phyloP scores from a whole-genome alignment of 2,329 filamentous ascomycete species.

The Ophioceras dolichostomum region DNA sequence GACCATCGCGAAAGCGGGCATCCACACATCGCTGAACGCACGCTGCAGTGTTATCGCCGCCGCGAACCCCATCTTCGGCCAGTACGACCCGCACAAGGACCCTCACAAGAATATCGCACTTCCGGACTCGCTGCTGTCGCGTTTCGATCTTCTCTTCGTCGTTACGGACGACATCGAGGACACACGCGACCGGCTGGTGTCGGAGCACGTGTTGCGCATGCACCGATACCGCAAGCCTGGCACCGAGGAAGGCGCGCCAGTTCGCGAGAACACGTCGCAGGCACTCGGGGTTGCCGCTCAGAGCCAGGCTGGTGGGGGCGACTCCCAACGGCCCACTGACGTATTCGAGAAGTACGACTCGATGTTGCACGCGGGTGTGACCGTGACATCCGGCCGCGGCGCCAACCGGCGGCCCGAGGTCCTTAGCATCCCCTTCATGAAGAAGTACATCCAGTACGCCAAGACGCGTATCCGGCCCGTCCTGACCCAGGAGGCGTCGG shows the following conservation, averaged over 20 bases:
- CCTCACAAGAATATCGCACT: constrained; percentile 97
- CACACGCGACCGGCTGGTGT: constrained; percentile 76
- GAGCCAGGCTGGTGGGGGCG: constrained; percentile 51
- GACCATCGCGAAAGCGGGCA: constrained; percentile 96
- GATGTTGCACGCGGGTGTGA: constrained; percentile 90
- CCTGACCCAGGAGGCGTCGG: constrained; percentile 79
- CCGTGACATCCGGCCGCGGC: constrained; percentile 60
- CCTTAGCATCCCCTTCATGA: constrained; percentile 93
- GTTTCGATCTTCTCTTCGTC: constrained; percentile 96
- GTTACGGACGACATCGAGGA: constrained; percentile 98
- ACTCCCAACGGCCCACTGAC: constrained; percentile 64
- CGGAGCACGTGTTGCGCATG: constrained; percentile 95
- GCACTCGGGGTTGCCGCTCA: constrained; percentile 79
- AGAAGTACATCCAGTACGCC: constrained; percentile 98
- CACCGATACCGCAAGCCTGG: constrained; percentile 88
- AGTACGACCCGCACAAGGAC: constrained; percentile 97
- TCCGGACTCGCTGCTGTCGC: constrained; percentile 88
- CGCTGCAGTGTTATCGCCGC: constrained; percentile 94
- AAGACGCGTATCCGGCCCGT: constrained; percentile 85
- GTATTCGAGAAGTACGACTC: constrained; percentile 94
- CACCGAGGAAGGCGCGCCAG: constrained; percentile 85
- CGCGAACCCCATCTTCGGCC: constrained; percentile 94
- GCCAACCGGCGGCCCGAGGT: constrained; percentile 71
- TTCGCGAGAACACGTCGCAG: constrained; percentile 77
- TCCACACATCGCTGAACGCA: constrained; percentile 93